These are phyloP conservation scores for Fusarium chaquense DNA, from an alignment of 2,329 filamentous ascomycete genomes.

Conservation along the genomic window DNA sequence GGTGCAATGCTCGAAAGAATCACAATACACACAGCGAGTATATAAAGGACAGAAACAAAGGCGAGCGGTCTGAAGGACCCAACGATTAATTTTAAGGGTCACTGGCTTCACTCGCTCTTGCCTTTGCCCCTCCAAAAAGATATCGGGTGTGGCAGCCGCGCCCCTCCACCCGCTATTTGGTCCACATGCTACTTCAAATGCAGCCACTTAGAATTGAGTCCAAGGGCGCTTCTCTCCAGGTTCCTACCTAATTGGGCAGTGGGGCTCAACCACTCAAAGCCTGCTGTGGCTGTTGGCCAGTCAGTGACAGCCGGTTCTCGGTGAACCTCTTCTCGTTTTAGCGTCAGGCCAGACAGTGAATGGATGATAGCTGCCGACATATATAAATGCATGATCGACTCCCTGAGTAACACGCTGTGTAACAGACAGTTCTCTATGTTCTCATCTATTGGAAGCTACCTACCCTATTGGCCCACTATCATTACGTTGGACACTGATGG, in stretches of 20 bases:
- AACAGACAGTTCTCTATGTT: neutral
- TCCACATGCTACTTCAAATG: conserved; percentile 37
- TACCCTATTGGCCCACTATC: neutral
- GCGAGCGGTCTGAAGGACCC: conserved; percentile 39
- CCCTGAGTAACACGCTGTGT: neutral
- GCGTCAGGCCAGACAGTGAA: conserved; percentile 1
- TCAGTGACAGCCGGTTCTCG: conserved; percentile 29
- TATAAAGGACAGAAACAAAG: conserved; percentile 7
- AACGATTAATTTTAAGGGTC: conserved; percentile 45
- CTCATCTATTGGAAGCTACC: neutral
- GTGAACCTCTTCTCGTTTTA: conserved; percentile 45
- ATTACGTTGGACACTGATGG: neutral
- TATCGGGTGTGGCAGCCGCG: conserved; percentile 35
- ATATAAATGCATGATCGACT: conserved; percentile 5
- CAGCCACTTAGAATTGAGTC: conserved; percentile 35
- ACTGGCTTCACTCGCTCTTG: conserved; percentile 36
- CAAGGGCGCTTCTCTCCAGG: conserved; percentile 21
- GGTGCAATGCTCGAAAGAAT: conserved; percentile 1
- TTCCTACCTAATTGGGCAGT: conserved; percentile 35
- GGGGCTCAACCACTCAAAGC: conserved; percentile 36
- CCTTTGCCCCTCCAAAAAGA: conserved; percentile 45
- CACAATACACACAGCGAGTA: conserved; percentile 3
- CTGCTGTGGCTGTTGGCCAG: conserved; percentile 37
- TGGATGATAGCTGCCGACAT: neutral
- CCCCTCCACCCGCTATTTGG: conserved; percentile 37